Base-by-base conservation (phyloP, 75 land plant species). In the Gnetum montanum region DNA sequence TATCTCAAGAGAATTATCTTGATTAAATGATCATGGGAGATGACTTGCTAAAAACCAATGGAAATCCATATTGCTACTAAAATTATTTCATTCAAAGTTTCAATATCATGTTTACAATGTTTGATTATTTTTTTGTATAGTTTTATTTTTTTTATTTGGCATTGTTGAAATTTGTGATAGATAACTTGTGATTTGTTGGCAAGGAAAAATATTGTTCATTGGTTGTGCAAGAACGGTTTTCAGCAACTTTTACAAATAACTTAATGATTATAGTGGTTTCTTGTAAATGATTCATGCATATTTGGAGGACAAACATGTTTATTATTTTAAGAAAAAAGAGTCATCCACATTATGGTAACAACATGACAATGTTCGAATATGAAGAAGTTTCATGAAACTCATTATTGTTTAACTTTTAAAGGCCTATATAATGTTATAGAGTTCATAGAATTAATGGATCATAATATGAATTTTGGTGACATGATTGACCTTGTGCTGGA, bases 181-280 rank as follows among this genome's bases (percentile, higher is more conserved):
- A 70, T 88, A 24, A 60, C 81, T 50, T 71, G 71, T 50, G 60
- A 60, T 48, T 49, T 81, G 13, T 58, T 84, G 23, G 70, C 83
- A 30, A 60, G 63, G 59, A 81, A 68, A 71, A 59, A 43, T 36
- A 61, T 74, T 19, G 48, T 36, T 28, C 67, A 74, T 34, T 81
- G 82, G 80, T 52, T 81, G 64, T 66, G 78, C 59, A 69, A 54
- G 23, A 46, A 59, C 46, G 78, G 74, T 30, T 57, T 75, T 41
- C 85, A 87, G 57, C 89, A 91, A 71, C 65, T 91, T 2, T 64
- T 73, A 37, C 79, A 81, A 66, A 56, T 78, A 62, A 65, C 85
- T 30, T 69, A 68, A 25, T 43, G 58, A 35, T 37, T 91, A n/a
- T 68, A 57, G 63, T 44, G 43, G 43, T 57, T 80, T 31, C 49